phyloP scores from a whole-genome alignment of 805 yeast species.

The Barnettozyma populi region DNA sequence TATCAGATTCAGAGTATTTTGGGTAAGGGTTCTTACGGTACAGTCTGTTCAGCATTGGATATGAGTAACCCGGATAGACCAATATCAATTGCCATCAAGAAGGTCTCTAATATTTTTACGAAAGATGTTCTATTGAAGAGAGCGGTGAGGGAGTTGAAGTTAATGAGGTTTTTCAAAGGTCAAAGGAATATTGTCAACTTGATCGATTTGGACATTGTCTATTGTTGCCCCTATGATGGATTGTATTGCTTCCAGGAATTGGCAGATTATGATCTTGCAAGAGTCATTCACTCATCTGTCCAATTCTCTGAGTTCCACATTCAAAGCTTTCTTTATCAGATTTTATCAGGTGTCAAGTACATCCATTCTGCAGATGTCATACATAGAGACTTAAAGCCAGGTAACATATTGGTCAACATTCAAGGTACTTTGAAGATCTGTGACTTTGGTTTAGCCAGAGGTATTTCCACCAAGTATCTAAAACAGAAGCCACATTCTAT shows the following conservation, averaged over 20 bases:
- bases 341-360: constrained; percentile 80
- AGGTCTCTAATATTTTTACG: constrained; percentile 64
- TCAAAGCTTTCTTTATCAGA: constrained; percentile 70
- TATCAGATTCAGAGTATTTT: constrained; percentile 53
- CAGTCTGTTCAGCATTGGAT: constrained; percentile 72
- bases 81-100: constrained; percentile 66
- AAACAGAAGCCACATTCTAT: constrained; percentile 40
- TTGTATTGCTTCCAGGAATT: constrained; percentile 85
- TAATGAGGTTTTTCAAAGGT: constrained; percentile 80
- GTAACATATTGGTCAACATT: constrained; percentile 71
- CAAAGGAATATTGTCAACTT: constrained; percentile 74
- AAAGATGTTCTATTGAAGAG: constrained; percentile 65
- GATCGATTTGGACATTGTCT: constrained; percentile 68
- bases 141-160: constrained; percentile 76
- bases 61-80: constrained; percentile 27
- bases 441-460: constrained; percentile 91
- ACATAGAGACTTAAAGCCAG: constrained; percentile 90
- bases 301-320: constrained; percentile 84
- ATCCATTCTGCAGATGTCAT: constrained; percentile 90
- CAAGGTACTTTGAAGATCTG: constrained; percentile 80
- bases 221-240: constrained; percentile 69
- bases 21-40: constrained; percentile 86
- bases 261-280: constrained; percentile 74
- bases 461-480: constrained; percentile 39
- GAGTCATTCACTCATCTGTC: constrained; percentile 71